Evolutionary conservation across 1,139 yeast genomes (phyloP).

Genomic region (Candida glucosophila): DNA sequence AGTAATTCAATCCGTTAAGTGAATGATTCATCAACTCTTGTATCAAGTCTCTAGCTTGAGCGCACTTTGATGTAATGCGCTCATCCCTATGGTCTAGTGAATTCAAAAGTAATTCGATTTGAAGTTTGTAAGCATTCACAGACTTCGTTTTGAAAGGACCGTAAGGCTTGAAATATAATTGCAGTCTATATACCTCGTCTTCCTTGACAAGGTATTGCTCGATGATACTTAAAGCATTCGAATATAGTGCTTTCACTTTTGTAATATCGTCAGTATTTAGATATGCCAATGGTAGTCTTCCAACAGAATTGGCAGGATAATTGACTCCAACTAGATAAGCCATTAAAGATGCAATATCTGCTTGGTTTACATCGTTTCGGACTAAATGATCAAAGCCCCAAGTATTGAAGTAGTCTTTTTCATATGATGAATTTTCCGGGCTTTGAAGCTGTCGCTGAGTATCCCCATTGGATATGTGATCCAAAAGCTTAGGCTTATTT

Average conservation of each 20-base stretch:
- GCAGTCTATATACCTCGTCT: slow-evolving; percentile 56
- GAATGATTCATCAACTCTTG: slow-evolving; percentile 67
- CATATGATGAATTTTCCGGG: slow-evolving; percentile 36
- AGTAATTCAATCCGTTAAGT: slow-evolving; percentile 69
- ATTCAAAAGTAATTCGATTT: slow-evolving; percentile 34
- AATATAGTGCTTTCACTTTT: slow-evolving; percentile 49
- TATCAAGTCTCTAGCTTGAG: slow-evolving; percentile 50
- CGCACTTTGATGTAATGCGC: slow-evolving; percentile 6
- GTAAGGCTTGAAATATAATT: slow-evolving; percentile 66
- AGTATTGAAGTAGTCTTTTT: slow-evolving; percentile 54
- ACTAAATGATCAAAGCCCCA: slow-evolving; percentile 70
- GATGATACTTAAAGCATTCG: slow-evolving; percentile 71
- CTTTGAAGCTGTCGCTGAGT: slow-evolving; percentile 10
- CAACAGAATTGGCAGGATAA: slow-evolving; percentile 92
- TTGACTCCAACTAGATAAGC: slow-evolving; percentile 81
- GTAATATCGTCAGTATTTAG: slow-evolving; percentile 47
- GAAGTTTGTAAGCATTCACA: slow-evolving; percentile 31
- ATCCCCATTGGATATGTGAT: slow-evolving; percentile 11
- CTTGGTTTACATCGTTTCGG: slow-evolving; percentile 89
- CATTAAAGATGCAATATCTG: slow-evolving; percentile 94
- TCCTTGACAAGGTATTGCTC: slow-evolving; percentile 90
- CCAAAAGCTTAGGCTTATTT: slow-evolving; percentile 48
- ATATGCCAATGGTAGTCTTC: slow-evolving; percentile 77
- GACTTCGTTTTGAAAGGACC: slow-evolving; percentile 41
- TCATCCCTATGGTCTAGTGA: slow-evolving; percentile 22